phyloP scores from a whole-genome alignment of 495 filamentous ascomycete genomes.

The Penicillium verhagenii region DNA sequence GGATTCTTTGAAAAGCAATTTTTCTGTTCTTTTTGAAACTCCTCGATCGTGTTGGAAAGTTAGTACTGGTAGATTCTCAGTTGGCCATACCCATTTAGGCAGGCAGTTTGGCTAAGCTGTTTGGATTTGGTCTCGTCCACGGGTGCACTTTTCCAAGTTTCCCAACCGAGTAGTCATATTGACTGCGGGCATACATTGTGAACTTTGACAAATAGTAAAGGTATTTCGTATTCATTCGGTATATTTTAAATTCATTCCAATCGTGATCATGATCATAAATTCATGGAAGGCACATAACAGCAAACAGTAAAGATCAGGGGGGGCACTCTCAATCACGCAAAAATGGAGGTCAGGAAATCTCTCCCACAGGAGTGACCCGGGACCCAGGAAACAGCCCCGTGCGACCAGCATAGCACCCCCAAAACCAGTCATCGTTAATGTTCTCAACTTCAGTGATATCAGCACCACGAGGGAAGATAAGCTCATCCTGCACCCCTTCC shows the following conservation, averaged over 20 bases:
- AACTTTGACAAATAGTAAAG: no score
- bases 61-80: no score
- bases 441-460: slow-evolving; percentile 78
- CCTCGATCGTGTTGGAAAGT: no score
- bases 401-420: slow-evolving; percentile 73
- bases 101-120: no score
- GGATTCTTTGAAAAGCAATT: no score
- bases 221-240: background rate
- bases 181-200: no score
- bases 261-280: slow-evolving; percentile 11
- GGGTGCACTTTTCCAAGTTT: no score
- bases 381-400: slow-evolving; percentile 73
- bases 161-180: no score
- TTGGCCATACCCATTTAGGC: no score
- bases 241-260: slow-evolving; percentile 10
- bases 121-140: no score
- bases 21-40: no score
- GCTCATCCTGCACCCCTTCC: slow-evolving; percentile 63
- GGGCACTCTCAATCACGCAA: slow-evolving; percentile 5
- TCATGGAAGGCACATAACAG: slow-evolving; percentile 7
- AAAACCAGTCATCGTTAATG: slow-evolving; percentile 84
- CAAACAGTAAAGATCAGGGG: background rate
- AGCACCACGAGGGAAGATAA: slow-evolving; percentile 78
- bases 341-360: slow-evolving; percentile 23
- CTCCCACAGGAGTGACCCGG: slow-evolving; percentile 56